Conservation (phyloP, 352 stramenopile species). For the Aphanomyces astaci region DNA sequence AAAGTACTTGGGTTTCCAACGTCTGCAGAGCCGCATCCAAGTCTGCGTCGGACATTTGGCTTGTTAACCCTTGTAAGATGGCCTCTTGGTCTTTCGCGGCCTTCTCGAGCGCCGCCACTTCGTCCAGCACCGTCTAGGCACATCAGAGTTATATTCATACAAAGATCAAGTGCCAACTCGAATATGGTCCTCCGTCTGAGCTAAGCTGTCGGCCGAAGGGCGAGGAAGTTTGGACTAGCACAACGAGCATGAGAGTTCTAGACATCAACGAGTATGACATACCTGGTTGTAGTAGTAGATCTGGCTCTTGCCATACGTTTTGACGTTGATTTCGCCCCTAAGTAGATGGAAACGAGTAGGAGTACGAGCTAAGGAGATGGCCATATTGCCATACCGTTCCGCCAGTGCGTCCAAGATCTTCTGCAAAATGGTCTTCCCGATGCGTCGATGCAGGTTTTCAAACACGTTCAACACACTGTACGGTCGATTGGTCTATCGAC, state of each 20-base stretch:
- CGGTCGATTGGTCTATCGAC: slow-evolving; percentile 54
- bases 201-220: slow-evolving; percentile 39
- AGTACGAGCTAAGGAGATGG: not conserved
- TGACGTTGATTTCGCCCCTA: slow-evolving; percentile 52
- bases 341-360: not conserved
- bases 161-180: slow-evolving; percentile 11
- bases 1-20: slow-evolving; percentile 33
- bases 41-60: slow-evolving; percentile 59
- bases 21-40: slow-evolving; percentile 42
- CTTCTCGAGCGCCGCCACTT: slow-evolving; percentile 43
- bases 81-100: slow-evolving; percentile 48
- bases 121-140: slow-evolving; percentile 26
- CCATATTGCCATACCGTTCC: slow-evolving; percentile 33
- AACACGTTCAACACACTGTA: slow-evolving; percentile 83
- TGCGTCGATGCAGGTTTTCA: slow-evolving; percentile 68
- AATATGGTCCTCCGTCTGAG: slow-evolving; percentile 46
- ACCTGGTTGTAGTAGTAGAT: slow-evolving; percentile 81
- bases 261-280: not conserved
- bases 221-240: slow-evolving; percentile 41
- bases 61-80: slow-evolving; percentile 38
- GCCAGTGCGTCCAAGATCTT: slow-evolving; percentile 67
- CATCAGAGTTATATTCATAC: not conserved
- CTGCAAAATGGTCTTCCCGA: slow-evolving; percentile 64
- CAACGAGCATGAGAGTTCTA: too few species aligned
- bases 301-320: slow-evolving; percentile 73